These are phyloP conservation scores for Monilinia polystroma DNA, from an alignment of 2,329 filamentous ascomycete species.

Conservation along the genomic window DNA sequence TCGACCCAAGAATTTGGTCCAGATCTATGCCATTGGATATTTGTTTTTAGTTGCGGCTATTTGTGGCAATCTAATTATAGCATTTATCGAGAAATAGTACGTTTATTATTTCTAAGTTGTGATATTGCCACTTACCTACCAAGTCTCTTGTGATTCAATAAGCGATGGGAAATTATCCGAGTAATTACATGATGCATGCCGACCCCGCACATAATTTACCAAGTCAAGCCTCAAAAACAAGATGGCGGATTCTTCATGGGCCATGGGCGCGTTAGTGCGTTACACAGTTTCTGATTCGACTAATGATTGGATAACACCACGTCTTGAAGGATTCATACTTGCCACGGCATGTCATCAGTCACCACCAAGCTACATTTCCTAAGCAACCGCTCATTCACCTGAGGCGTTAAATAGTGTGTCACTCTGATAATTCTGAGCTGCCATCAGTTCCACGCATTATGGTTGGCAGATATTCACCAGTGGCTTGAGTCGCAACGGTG, in stretches of 20 bases:
- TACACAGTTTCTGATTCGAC: not conserved
- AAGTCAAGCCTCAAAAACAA: slow-evolving; percentile 11
- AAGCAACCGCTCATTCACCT: slow-evolving; percentile 4
- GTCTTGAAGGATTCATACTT: not conserved
- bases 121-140: not conserved
- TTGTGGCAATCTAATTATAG: not conserved
- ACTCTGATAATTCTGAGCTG: not conserved
- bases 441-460: not conserved
- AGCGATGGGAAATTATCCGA: not conserved
- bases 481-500: slow-evolving; percentile 12
- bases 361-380: not conserved
- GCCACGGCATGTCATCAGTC: not conserved
- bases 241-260: slow-evolving; percentile 12
- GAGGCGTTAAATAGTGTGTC: too few relatives aligned
- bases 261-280: not conserved
- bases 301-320: slow-evolving; percentile 2
- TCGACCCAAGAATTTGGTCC: slow-evolving; percentile 4
- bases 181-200: too few relatives aligned
- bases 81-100: not conserved
- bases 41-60: not conserved
- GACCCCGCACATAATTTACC: slow-evolving; percentile 18
- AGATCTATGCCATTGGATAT: not conserved
- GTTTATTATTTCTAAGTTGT: not conserved
- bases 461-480: slow-evolving; percentile 2
- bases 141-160: not conserved